Evolutionary conservation across 1,284 basidiomycete genomes (phyloP).

Genomic region (Phylloporus gajari): DNA sequence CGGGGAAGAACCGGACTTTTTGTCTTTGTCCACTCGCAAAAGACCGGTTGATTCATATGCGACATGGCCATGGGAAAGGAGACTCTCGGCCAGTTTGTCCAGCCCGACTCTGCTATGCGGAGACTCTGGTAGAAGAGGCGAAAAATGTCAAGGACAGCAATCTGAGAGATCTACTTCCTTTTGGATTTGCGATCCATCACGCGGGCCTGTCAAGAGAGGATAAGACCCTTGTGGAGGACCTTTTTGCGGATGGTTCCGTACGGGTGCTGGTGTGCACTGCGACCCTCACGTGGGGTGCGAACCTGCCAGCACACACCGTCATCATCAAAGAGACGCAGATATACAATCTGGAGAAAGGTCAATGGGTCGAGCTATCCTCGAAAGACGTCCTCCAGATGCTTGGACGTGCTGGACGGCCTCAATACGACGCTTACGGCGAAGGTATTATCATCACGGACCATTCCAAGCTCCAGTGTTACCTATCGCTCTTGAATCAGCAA

Average conservation of each 20-base stretch:
- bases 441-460: constrained; percentile 99
- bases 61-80: constrained; percentile 98
- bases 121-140: constrained; percentile 88
- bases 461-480: constrained; percentile 95
- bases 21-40: constrained; percentile 96
- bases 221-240: constrained; percentile 91
- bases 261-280: constrained; percentile 98
- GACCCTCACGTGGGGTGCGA: constrained; percentile 99
- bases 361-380: constrained; percentile 95
- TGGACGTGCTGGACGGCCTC: constrained; percentile 96
- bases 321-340: constrained; percentile 99
- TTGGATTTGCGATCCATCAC: constrained; percentile 98
- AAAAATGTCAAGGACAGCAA: constrained; percentile 87
- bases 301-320: constrained; percentile 96
- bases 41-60: constrained; percentile 94
- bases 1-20: constrained; percentile 91
- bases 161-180: constrained; percentile 91
- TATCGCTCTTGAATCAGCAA: constrained; percentile 93
- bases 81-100: constrained; percentile 68
- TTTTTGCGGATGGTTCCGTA: constrained; percentile 92
- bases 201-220: constrained; percentile 99
- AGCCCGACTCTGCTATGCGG: constrained; percentile 90
- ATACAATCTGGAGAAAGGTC: constrained; percentile 98
- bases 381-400: constrained; percentile 99
- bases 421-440: constrained; percentile 97